phyloP scores from a whole-genome alignment of 208 protist genomes.

The Acanthamoeba quina region DNA sequence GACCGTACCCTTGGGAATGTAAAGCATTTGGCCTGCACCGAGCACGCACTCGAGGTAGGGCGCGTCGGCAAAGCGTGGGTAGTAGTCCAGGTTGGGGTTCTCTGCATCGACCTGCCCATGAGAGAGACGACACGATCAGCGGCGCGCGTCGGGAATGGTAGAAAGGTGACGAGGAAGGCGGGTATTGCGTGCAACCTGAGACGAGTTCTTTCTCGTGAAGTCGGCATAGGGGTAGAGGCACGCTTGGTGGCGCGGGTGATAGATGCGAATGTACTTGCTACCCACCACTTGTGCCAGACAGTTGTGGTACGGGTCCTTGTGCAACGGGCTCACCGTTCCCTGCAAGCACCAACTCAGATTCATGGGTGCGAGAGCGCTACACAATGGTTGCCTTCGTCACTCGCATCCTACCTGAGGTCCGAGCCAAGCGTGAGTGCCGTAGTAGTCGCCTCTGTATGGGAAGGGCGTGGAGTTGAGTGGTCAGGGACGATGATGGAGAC shows the following conservation, averaged over 20 bases:
- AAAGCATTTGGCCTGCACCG: neutral
- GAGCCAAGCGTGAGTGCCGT: slow-evolving; percentile 26
- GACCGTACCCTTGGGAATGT: slow-evolving; percentile 15
- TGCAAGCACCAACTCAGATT: neutral
- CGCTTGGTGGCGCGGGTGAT: neutral
- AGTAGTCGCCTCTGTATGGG: slow-evolving; percentile 55
- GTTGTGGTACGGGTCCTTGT: slow-evolving; percentile 59
- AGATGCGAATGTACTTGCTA: slow-evolving; percentile 29
- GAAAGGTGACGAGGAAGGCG: no score
- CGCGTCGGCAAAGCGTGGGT: neutral
- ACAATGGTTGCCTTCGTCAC: no score
- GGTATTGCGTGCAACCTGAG: neutral
- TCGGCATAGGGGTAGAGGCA: slow-evolving; percentile 41
- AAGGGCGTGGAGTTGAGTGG: neutral
- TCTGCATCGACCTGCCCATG: neutral
- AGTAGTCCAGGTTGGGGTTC: slow-evolving; percentile 35
- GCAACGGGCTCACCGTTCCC: slow-evolving; percentile 36
- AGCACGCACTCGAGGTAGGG: slow-evolving; percentile 23
- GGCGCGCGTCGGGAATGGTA: neutral
- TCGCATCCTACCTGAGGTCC: neutral
- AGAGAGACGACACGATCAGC: neutral
- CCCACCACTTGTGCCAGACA: slow-evolving; percentile 47
- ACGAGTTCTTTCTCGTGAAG: slow-evolving; percentile 29
- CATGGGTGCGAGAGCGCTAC: no score
- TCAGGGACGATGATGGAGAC: no score